Evolutionary conservation across 2,329 filamentous ascomycete genomes (phyloP), one percentile per base, ranked within the genome.

Genomic region (Sarocladium kiliense): DNA sequence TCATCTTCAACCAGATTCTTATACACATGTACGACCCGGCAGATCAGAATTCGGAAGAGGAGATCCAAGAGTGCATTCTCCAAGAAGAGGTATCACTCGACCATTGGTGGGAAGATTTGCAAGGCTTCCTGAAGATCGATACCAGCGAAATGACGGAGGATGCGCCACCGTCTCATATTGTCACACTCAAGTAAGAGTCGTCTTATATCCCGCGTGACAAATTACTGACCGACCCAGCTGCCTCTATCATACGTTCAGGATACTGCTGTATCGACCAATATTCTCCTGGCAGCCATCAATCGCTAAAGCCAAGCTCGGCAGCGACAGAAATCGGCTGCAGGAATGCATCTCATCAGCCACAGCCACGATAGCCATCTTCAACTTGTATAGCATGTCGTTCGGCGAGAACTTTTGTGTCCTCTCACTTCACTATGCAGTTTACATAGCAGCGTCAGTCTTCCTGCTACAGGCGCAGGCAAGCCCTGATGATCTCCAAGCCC

Each of bases 361-460:
- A 1, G 72, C 80, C 18, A 84, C 81, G 42, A 74, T 84, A 19
- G 74, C 79, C 32, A 77, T 84, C n/a, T 84, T 81, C 57, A 80
- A 84, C 59, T 72, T 84, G 3, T 84, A 80, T 61, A 76, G 78
- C 61, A 73, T 76, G 49, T 82, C 80, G 0, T 84, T 83, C 56
- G 78, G 78, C 30, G 78, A 82, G 53, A 74, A 72, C 30, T 79
- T 81, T 59, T 81, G 81, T 59, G 76, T 82, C 2, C 66, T 84
- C 18, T 82, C 81, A 1, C 68, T 83, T 2, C 78, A 80, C 3
- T 84, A 84, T 60, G 80, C 79, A 62, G 71, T 84, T 27, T 84
- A 84, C 59, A 84, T 81, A 21, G 80, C 81, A 3, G 78, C 80
- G 2, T 84, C 81, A 1, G 81, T 84, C 44, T 84, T 83, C 59